Percentiles rank a stretch among this genome's conserved stretches.
Conservation (phyloP, 805 yeast genomes). For the Yarrowia yakushimensis region DNA sequence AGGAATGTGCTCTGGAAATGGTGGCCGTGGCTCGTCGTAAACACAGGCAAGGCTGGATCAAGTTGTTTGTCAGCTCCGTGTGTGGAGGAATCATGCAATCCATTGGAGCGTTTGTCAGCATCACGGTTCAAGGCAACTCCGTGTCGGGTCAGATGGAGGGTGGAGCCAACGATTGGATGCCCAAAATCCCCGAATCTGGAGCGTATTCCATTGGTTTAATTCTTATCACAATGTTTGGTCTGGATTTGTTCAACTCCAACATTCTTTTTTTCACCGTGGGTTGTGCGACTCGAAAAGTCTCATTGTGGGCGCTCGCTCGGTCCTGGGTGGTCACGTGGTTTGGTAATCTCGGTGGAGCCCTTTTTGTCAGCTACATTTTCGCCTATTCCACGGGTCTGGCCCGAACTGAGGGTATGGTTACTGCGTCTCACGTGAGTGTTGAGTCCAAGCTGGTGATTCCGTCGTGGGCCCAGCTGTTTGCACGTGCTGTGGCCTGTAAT, state of each 20-base stretch:
- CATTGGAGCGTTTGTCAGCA: not conserved
- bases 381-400: conserved; percentile 11
- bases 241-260: conserved; percentile 24
- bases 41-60: conserved; percentile 3
- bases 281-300: not conserved
- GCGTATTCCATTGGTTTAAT: conserved; percentile 5
- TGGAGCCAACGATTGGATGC: not conserved
- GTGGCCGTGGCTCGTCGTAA: conserved; percentile 7
- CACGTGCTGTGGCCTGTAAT: conserved; percentile 4
- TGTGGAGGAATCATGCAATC: conserved; percentile 22
- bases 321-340: conserved; percentile 8
- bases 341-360: conserved; percentile 12
- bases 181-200: not conserved
- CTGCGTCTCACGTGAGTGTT: not conserved
- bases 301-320: not conserved
- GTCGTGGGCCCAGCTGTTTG: conserved; percentile 4
- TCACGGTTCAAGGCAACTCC: conserved; percentile 4
- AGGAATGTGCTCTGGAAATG: conserved; percentile 13
- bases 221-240: conserved; percentile 3
- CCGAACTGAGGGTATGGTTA: not conserved
- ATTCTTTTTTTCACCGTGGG: conserved; percentile 16
- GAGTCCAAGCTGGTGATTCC: not conserved
- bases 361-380: conserved; percentile 1
- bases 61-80: conserved; percentile 3
- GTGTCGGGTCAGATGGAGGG: not conserved